Base-by-base conservation (phyloP, 164 flowering plant genomes). In the Saururus chinensis region DNA sequence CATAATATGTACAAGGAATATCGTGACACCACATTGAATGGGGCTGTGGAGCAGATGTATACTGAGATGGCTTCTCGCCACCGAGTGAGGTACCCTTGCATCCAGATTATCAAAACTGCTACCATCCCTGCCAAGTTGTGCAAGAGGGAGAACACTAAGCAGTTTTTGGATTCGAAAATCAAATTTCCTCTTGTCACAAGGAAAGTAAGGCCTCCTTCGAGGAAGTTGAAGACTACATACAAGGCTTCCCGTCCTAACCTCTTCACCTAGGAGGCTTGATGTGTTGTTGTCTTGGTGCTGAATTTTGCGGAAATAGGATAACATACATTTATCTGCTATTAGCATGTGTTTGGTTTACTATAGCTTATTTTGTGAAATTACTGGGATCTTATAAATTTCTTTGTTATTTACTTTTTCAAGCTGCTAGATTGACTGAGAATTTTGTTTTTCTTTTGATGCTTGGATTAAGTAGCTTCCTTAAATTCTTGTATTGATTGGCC, bases 1-100 rank as follows among this genome's bases (percentile, higher is more conserved):
- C 96, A 88, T 72, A 88, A 88, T 79, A 88, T 88, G 96, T 88
- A 88, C 84, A 88, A 88, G 87, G 96, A 88, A 51, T 88, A 82
- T 78, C 69, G 96, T 0, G 96, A 88, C 59, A 88, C 92, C n/a
- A 88, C 96, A 19, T 68, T 88, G 62, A 88, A 88, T 57, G 96
- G 96, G 1, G 92, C 76, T 54, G 88, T 88, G 20, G 96, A 88
- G 60, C 87, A 81, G 55, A 86, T 88, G 90, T 88, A 88, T 76
- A 79, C 64, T 53, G 96, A 88, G 82, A 88, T 88, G 96, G 96
- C 92, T 63, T 88, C 96, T 21, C 88, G 96, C 24, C 96, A 88
- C 77, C 73, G 92, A 56, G 96, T 88, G 17, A 81, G 96, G 70
- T 71, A 35, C 23, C 92, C 91, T 4, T 88, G 96, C 74, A 88